Conservation (phyloP, 305 asterid species). For the Fraxinus sp. region DNA sequence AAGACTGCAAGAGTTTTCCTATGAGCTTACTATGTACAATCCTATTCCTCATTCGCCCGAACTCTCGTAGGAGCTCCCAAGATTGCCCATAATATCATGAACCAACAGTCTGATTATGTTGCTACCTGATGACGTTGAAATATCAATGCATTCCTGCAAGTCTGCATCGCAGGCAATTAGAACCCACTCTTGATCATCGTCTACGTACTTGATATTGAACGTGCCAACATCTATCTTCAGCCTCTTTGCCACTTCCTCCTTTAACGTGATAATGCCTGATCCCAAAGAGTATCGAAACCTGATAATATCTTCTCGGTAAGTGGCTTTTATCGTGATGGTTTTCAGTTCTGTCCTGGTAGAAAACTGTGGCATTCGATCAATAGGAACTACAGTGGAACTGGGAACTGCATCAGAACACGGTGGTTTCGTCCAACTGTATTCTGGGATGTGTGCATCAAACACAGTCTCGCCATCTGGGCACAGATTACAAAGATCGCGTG, state of each 20-base stretch:
- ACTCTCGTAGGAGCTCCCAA: constrained; percentile 83
- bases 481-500: constrained; percentile 65
- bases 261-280: constrained; percentile 49
- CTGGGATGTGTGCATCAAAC: constrained; percentile 48
- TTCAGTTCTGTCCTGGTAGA: constrained; percentile 52
- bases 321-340: constrained; percentile 74
- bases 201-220: constrained; percentile 73
- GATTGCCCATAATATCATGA: constrained; percentile 58
- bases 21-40: constrained; percentile 35
- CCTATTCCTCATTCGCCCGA: constrained; percentile 53
- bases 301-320: constrained; percentile 66
- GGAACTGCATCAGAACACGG: constrained; percentile 30
- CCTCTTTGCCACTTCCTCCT: constrained; percentile 80
- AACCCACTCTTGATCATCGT: constrained; percentile 91
- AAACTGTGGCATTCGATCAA: constrained; percentile 37
- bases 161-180: constrained; percentile 68
- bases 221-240: constrained; percentile 67
- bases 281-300: constrained; percentile 61
- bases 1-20: constrained; percentile 46
- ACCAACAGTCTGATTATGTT: constrained; percentile 61
- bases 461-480: constrained; percentile 49
- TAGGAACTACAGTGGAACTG: constrained; percentile 32
- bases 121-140: constrained; percentile 53
- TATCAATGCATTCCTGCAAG: constrained; percentile 64
- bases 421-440: constrained; percentile 63